phyloP scores from a whole-genome alignment of 257 asterid species.

The Cordia subcordata region DNA sequence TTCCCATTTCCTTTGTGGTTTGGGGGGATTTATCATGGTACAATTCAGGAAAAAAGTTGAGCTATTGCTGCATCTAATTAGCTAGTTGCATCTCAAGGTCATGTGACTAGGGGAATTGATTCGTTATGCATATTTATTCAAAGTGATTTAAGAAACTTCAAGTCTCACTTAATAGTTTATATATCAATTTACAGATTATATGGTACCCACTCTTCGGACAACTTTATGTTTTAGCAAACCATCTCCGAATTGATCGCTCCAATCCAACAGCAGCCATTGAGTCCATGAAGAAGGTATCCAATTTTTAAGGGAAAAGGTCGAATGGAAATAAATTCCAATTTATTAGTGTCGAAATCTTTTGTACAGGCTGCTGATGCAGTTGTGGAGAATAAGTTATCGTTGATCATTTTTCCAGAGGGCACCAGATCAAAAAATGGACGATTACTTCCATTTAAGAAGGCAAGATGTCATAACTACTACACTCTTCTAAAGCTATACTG shows the following conservation, averaged over 20 bases:
- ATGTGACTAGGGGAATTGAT: too few species aligned
- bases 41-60: too few species aligned
- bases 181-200: conserved; percentile 22
- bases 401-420: conserved; percentile 52
- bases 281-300: conserved; percentile 36
- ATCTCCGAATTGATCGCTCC: conserved; percentile 38
- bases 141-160: background rate
- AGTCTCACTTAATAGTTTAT: background rate
- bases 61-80: too few species aligned
- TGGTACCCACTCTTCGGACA: conserved; percentile 40
- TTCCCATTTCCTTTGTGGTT: too few species aligned
- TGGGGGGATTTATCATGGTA: too few species aligned
- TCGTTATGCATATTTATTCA: too few species aligned
- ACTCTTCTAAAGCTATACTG: too few species aligned
- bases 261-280: conserved; percentile 32
- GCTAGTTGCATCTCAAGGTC: too few species aligned
- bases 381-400: conserved; percentile 29
- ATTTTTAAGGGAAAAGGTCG: background rate
- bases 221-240: conserved; percentile 38
- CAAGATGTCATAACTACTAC: conserved; percentile 4
- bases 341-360: background rate
- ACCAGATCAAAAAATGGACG: conserved; percentile 43
- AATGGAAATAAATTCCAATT: background rate
- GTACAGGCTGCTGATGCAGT: conserved; percentile 35
- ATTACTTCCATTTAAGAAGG: conserved; percentile 43